Conservation (phyloP, 2,329 filamentous ascomycete genomes). For the Fusarium newnesense region DNA sequence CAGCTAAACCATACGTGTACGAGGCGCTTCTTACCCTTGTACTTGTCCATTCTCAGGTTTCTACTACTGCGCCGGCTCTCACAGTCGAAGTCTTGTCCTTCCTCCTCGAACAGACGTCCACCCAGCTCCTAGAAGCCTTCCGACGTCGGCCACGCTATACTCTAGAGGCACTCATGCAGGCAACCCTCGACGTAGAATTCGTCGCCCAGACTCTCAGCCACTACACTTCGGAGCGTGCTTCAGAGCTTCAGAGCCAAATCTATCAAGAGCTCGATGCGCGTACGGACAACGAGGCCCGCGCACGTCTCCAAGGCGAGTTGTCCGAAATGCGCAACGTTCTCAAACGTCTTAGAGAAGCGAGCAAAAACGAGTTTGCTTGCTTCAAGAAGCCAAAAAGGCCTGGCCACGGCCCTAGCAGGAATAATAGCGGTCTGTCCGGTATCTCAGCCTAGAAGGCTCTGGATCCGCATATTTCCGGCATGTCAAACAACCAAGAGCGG, state of each 20-base stretch:
- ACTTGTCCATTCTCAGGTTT: constrained; percentile 89
- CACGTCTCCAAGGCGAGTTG: constrained; percentile 83
- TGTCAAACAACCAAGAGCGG: constrained; percentile 2
- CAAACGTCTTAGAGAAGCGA: constrained; percentile 84
- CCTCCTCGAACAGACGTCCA: constrained; percentile 83
- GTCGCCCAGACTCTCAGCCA: constrained; percentile 91
- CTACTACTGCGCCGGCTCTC: constrained; percentile 79
- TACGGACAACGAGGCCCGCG: constrained; percentile 87
- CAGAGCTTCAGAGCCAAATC: constrained; percentile 85
- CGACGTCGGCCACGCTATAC: constrained; percentile 73
- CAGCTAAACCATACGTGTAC: constrained; percentile 91
- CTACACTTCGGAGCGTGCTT: constrained; percentile 86
- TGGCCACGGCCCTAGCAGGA: constrained; percentile 46
- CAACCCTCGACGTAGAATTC: constrained; percentile 96
- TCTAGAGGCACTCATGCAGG: constrained; percentile 90
- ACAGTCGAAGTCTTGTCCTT: constrained; percentile 85
- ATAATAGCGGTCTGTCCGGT: constrained; percentile 44
- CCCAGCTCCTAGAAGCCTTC: constrained; percentile 86
- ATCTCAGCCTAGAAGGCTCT: constrained; percentile 43
- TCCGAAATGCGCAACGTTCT: constrained; percentile 88
- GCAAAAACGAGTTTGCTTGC: constrained; percentile 87
- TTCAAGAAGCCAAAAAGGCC: constrained; percentile 73
- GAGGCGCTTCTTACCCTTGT: constrained; percentile 86
- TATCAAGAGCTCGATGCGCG: constrained; percentile 90
- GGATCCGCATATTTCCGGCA: constrained; percentile 4